Percentiles rank a stretch among this genome's conserved stretches.
Evolutionary conservation across 1,284 basidiomycete species (phyloP).

Genomic region (Ceratobasidium sp.): DNA sequence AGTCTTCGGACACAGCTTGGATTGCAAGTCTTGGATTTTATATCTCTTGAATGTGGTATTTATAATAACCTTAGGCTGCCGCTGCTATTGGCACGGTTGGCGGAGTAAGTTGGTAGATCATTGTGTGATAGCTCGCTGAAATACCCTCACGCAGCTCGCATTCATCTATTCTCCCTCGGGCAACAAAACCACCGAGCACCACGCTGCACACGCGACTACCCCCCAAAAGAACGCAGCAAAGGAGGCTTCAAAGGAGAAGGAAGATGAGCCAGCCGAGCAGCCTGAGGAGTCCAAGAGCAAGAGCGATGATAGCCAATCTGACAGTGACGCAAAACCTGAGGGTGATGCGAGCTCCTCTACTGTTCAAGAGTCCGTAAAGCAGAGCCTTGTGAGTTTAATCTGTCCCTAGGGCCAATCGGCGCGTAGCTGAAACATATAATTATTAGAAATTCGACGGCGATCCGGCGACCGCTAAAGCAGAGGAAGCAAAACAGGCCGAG

Average conservation of each 20-base stretch:
- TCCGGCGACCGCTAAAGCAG: slow-evolving; percentile 35
- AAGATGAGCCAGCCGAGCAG: slow-evolving; percentile 1
- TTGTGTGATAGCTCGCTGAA: slow-evolving; percentile 11
- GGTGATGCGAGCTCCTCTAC: neutral
- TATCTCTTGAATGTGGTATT: neutral
- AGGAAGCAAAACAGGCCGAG: slow-evolving; percentile 20
- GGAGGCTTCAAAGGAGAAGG: slow-evolving; percentile 20
- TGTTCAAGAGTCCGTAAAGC: slow-evolving; percentile 18
- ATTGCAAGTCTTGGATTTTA: slow-evolving; percentile 7
- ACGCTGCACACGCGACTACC: slow-evolving; percentile 5
- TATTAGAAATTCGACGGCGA: slow-evolving; percentile 29
- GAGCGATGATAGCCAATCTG: neutral
- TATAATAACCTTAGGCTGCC: slow-evolving; percentile 13
- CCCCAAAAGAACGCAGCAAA: slow-evolving; percentile 20
- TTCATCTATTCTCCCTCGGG: slow-evolving; percentile 18
- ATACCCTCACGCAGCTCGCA: slow-evolving; percentile 13
- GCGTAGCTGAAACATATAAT: neutral
- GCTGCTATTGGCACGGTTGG: slow-evolving; percentile 35
- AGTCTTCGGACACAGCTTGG: slow-evolving; percentile 38
- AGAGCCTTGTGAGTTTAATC: slow-evolving; percentile 30
- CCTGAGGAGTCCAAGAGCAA: slow-evolving; percentile 19
- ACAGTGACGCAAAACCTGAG: neutral
- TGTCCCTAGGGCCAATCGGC: neutral
- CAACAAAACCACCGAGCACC: slow-evolving; percentile 5
- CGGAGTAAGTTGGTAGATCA: slow-evolving; percentile 16